Conservation (phyloP, 2,329 filamentous ascomycete species). For the Aspergillus glaucus region DNA sequence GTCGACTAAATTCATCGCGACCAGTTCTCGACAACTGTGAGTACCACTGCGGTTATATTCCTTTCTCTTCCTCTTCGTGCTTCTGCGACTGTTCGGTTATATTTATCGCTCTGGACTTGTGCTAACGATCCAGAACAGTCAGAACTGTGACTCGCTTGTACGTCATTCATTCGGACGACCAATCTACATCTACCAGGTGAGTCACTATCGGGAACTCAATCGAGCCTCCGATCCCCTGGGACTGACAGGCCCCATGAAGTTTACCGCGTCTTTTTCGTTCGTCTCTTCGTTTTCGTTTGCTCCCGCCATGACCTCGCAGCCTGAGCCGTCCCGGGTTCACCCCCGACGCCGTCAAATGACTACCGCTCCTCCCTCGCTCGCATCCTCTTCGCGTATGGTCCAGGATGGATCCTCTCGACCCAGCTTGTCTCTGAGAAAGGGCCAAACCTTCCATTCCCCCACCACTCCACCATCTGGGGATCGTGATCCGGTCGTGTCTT, state of each 20-base stretch:
- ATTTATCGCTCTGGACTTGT: neutral
- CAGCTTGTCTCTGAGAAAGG: slow-evolving; percentile 60
- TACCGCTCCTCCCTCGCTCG: slow-evolving; percentile 20
- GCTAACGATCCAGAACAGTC: neutral
- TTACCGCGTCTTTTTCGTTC: slow-evolving; percentile 1
- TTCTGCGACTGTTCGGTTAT: no score
- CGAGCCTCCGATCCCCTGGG: slow-evolving; percentile 7
- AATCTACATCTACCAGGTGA: slow-evolving; percentile 6
- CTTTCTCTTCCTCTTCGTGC: no score
- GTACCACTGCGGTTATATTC: neutral
- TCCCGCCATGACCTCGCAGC: slow-evolving; percentile 12
- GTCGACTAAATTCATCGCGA: neutral
- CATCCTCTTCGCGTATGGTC: slow-evolving; percentile 16
- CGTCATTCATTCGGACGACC: slow-evolving; percentile 4
- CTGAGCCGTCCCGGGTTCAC: slow-evolving; percentile 20
- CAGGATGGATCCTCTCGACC: slow-evolving; percentile 12
- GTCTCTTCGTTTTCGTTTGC: slow-evolving; percentile 3
- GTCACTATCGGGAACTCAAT: slow-evolving; percentile 2
- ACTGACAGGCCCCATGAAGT: no score
- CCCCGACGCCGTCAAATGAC: slow-evolving; percentile 33
- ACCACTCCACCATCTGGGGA: slow-evolving; percentile 34
- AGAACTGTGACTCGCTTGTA: slow-evolving; percentile 1
- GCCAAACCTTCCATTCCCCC: slow-evolving; percentile 56
- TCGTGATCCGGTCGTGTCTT: slow-evolving; percentile 37
- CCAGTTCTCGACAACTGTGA: neutral